A percentile compares a stretch with the other conserved stretches of the same genome.
Conservation (phyloP, 176 grass and related monocot genomes). For the Urochloa ruziziensis region DNA sequence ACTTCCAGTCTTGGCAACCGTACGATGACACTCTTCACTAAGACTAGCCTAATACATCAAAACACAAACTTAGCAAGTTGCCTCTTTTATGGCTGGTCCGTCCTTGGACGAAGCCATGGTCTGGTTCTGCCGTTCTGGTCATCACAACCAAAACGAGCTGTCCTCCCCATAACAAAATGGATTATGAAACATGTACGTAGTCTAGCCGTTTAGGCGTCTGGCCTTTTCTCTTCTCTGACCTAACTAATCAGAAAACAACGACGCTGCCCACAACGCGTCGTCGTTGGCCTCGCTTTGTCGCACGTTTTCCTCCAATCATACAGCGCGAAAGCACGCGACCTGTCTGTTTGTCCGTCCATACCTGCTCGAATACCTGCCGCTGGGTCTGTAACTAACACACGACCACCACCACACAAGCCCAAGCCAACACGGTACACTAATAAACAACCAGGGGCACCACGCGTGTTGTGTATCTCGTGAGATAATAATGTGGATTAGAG, state of each 20-base stretch:
- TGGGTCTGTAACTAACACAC: constrained; percentile 3
- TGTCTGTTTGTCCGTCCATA: too few species aligned
- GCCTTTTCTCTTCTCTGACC: not conserved
- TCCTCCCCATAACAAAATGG: not conserved
- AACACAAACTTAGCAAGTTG: too few species aligned
- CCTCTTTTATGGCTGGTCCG: too few species aligned
- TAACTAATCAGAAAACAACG: not conserved
- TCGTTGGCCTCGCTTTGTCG: not conserved
- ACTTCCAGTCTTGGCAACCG: too few species aligned
- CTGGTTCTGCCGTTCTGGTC: not conserved
- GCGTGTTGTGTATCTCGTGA: constrained; percentile 28
- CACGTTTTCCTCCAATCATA: constrained; percentile 18
- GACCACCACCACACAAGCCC: not conserved
- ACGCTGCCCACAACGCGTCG: not conserved
- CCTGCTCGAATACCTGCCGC: too few species aligned
- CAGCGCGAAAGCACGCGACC: not conserved
- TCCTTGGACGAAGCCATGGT: not conserved
- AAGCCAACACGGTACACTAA: constrained; percentile 18
- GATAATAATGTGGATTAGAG: not conserved
- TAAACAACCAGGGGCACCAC: not conserved
- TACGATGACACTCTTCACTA: too few species aligned
- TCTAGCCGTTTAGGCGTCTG: too few species aligned
- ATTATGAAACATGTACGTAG: not conserved
- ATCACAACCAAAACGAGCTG: not conserved
- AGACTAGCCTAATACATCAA: too few species aligned